These are phyloP conservation scores for Globisporangium ultimum DNA, from an alignment of 352 stramenopile species.

Conservation along the genomic window DNA sequence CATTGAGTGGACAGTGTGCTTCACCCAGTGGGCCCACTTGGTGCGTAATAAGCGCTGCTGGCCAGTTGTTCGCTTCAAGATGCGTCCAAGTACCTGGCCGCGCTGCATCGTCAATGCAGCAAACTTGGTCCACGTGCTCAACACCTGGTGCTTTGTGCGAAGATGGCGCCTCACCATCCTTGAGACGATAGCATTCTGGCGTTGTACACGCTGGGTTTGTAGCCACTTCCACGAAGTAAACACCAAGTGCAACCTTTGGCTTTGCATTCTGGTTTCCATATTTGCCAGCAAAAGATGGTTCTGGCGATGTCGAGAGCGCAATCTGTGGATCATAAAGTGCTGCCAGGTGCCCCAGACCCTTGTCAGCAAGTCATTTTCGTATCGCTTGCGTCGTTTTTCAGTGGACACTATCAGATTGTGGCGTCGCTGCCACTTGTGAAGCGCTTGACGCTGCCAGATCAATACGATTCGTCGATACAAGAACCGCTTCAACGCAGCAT, in stretches of 20 bases:
- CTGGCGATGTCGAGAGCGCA: slow-evolving; percentile 6
- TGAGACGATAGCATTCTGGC: too few relatives aligned
- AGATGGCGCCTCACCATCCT: too few relatives aligned
- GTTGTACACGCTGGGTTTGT: too few relatives aligned
- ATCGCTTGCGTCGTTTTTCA: not conserved
- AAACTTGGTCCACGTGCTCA: too few relatives aligned
- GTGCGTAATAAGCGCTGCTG: too few relatives aligned
- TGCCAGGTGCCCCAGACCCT: slow-evolving; percentile 1
- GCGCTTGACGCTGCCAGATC: slow-evolving; percentile 13
- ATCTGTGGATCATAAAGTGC: not conserved
- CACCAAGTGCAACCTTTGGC: not conserved
- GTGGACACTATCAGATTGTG: not conserved
- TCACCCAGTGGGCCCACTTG: too few relatives aligned
- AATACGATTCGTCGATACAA: slow-evolving; percentile 3
- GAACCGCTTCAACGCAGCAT: slow-evolving; percentile 14
- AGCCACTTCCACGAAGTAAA: slow-evolving; percentile 3
- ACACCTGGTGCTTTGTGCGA: too few relatives aligned
- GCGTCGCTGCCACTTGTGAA: slow-evolving; percentile 21
- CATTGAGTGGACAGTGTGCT: too few relatives aligned
- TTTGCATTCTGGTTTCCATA: not conserved
- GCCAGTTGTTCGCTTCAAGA: too few relatives aligned
- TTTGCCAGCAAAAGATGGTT: not conserved
- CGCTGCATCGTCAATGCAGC: too few relatives aligned
- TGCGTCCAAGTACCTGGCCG: too few relatives aligned
- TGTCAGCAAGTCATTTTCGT: not conserved